Base-by-base conservation (phyloP, 2,329 filamentous ascomycete genomes). In the Fusarium pseudonygamai region DNA sequence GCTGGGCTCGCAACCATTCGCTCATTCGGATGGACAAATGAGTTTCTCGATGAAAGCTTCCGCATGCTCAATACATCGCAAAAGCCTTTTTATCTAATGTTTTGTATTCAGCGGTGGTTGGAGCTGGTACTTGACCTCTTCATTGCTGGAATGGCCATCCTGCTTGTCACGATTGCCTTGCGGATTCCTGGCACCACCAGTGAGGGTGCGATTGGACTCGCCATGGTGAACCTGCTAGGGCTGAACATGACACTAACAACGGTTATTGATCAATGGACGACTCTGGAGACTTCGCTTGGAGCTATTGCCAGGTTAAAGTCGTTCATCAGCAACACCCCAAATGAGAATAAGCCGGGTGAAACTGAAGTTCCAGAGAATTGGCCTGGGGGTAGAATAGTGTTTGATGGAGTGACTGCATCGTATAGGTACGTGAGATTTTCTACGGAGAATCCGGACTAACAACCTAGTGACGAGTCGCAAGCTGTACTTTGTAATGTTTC, bases 101-200 rank as follows among this genome's bases (percentile, higher is more conserved):
- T 83, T 64, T 82, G 82, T 36, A 82, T 87, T 14, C 87, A 88
- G 71, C 79, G 85, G 43, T 88, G 86, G 86, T 79, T 88, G 3
- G 82, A 81, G 1, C 71, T 88, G 3, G 85, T 86, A 0, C 73
- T 88, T 3, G 85, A 88, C 64, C 75, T 88, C 20, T 79, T 87
- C 5, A 84, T 87, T 1, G 82, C 85, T 1, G 84, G 77, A 1
- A 81, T 89, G 53, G 86, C 86, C 0, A 79, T 85, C 1, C 67
- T 87, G 1, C 73, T 88, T 2, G 84, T 88, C 9, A 78, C 34
- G 75, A 84, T 88, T 6, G 83, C 85, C 3, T 82, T 87, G 3
- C 60, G 69, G 18, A 64, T 79, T 22, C 52, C 68, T 1, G 71
- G 69, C 3, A 68, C 68, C 1, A 75, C 79, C 1, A 78, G 71